phyloP scores from a whole-genome alignment of 2,329 filamentous ascomycete species.

The Knoxdaviesia capensis region DNA sequence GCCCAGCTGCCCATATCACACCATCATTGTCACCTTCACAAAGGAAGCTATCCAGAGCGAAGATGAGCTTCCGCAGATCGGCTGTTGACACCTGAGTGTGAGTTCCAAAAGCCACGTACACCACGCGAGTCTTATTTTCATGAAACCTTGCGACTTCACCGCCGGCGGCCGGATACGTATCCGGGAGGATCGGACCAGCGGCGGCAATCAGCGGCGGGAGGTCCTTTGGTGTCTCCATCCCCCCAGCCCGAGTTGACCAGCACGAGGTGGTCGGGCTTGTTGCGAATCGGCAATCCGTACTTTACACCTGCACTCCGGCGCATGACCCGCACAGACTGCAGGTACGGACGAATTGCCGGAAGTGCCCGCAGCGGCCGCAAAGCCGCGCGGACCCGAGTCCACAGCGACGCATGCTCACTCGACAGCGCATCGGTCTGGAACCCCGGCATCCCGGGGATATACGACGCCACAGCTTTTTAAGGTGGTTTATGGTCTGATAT shows the following conservation, averaged over 20 bases:
- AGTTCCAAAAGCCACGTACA: slow-evolving; percentile 21
- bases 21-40: no score
- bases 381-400: slow-evolving; percentile 16
- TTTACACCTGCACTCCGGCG: slow-evolving; percentile 13
- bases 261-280: slow-evolving; percentile 19
- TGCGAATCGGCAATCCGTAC: slow-evolving; percentile 9
- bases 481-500: no score
- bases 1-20: no score
- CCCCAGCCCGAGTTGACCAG: slow-evolving; percentile 18
- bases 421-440: slow-evolving; percentile 18
- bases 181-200: slow-evolving; percentile 19
- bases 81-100: slow-evolving; percentile 14
- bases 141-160: slow-evolving; percentile 1
- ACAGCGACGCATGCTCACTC: slow-evolving; percentile 17
- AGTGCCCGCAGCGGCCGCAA: slow-evolving; percentile 12
- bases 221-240: slow-evolving; percentile 16
- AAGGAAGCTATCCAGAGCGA: slow-evolving; percentile 12
- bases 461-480: slow-evolving; percentile 8
- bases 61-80: slow-evolving; percentile 13
- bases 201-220: slow-evolving; percentile 17
- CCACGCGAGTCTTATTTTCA: background rate
- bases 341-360: slow-evolving; percentile 11
- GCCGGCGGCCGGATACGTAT: slow-evolving; percentile 14
- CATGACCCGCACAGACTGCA: slow-evolving; percentile 14
- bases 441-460: slow-evolving; percentile 20